Base-by-base conservation (phyloP, 345 rosid species). In the Heritiera littoralis region DNA sequence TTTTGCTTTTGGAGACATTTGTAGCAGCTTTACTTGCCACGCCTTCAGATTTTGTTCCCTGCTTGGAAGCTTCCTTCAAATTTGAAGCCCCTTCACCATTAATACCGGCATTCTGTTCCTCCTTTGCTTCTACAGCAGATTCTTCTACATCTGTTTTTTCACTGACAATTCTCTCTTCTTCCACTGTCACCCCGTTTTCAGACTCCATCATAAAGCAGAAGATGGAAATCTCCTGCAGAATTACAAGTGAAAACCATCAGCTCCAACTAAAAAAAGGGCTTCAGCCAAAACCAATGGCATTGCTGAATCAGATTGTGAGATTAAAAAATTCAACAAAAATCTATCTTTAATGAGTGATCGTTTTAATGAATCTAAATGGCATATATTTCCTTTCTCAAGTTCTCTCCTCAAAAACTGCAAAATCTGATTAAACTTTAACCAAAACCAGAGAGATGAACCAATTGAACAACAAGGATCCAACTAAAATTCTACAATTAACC, bases 121-220 rank as follows among this genome's bases (percentile, higher is more conserved):
- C 88, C 76, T 80, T 87, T 76, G 83, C 56, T 79, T 81, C 83
- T 11, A 46, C 71, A 18, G 48, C 78, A 51, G 82, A 75, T 84
- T 59, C 84, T 83, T 85, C 89, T 23, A 9, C 56, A n/a, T 64
- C 58, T 72, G 80, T 58, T 79, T 45, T 83, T 82, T 80, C 87
- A 17, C 15, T 3, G 68, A 83, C 68, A 72, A 80, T 77, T 75
- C 38, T 86, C 79, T 79, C 83, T 52, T 89, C 89, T 72, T 83
- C 89, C 84, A 80, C 38, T 12, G 40, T 52, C 64, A 80, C 78
- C 32, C 80, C 85, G 43, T 80, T 86, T 80, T 84, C 94, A 60
- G 93, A 83, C 71, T 87, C 95, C 99, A 95, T 95, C 69, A 43
- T 77, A 52, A n/a, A 10, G 76, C 38, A 61, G 73, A 52, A 54